Percentiles rank a stretch among this genome's conserved stretches.
Evolutionary conservation across 2,329 filamentous ascomycete species (phyloP).

Genomic region (Apiospora hydei): DNA sequence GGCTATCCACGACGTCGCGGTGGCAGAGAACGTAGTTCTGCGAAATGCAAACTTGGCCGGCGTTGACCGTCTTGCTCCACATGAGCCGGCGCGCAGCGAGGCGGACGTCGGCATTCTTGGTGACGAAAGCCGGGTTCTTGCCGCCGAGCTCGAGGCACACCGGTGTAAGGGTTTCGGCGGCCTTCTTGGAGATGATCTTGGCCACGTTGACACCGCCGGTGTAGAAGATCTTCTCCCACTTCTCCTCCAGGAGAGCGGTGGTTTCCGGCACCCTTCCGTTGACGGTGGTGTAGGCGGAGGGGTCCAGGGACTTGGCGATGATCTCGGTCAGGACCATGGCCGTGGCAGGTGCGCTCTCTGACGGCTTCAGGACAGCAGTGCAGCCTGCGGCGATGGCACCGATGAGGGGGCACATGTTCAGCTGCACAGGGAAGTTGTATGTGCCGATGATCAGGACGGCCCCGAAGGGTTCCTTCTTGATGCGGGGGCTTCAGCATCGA

Average conservation of each 20-base stretch:
- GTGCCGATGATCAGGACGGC: slow-evolving; percentile 85
- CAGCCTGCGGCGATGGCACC: slow-evolving; percentile 94
- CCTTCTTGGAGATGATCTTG: slow-evolving; percentile 88
- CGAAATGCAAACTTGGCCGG: slow-evolving; percentile 89
- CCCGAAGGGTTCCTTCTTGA: slow-evolving; percentile 89
- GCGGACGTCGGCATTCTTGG: slow-evolving; percentile 79
- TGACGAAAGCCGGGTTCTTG: slow-evolving; percentile 89
- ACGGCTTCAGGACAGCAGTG: slow-evolving; percentile 89
- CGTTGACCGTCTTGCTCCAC: slow-evolving; percentile 88
- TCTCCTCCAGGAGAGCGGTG: slow-evolving; percentile 81
- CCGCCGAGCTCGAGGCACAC: slow-evolving; percentile 91
- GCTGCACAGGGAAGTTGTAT: slow-evolving; percentile 92
- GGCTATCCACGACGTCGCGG: slow-evolving; percentile 71
- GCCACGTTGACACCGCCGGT: slow-evolving; percentile 83
- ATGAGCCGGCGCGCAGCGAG: slow-evolving; percentile 84
- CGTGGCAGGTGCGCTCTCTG: slow-evolving; percentile 78
- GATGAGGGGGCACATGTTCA: slow-evolving; percentile 79
- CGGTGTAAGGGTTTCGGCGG: slow-evolving; percentile 86
- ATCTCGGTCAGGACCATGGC: slow-evolving; percentile 84
- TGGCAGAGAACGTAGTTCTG: slow-evolving; percentile 94
- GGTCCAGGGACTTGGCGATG: slow-evolving; percentile 77
- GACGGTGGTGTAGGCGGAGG: slow-evolving; percentile 75
- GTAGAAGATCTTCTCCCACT: slow-evolving; percentile 99
- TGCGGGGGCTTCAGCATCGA: slow-evolving; percentile 73
- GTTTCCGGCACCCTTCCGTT: slow-evolving; percentile 86